Evolutionary conservation across 2,329 filamentous ascomycete genomes (phyloP), one percentile per base, ranked within the genome.

Genomic region (Venturia effusa): DNA sequence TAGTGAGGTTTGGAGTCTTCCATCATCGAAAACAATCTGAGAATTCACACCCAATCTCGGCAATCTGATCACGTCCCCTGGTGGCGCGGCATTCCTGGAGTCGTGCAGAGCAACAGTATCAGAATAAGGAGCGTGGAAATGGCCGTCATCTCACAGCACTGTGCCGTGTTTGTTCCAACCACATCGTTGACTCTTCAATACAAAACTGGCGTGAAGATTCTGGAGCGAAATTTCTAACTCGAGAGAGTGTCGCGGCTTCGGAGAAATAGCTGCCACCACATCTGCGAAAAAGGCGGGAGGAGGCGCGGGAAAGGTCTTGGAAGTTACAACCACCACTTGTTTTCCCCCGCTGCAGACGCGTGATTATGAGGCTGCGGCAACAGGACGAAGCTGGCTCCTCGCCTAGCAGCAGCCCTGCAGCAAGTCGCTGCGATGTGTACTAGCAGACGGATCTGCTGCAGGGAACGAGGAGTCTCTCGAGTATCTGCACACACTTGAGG

Each of bases 191-290:
- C 30, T 32, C 48, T n/a, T 32, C 48, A 27, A 19, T 13, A 55
- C n/a, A 17, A n/a, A 19, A 11, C 5, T 37, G 11, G 19, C 22
- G 19, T 22, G 7, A 8, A 41, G 15, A 24, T 48, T n/a, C 43
- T 48, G n/a, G 2, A 24, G 8, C 2, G 11, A 48, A 22, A 3
- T 48, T 22, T 5, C 43, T 48, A 17, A 22, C 22, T 48, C 24
- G 24, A 17, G 17, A 24, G 3, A 17, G 11, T 32, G 13, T 55
- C 2, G 30, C 24, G 6, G 48, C 17, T 4, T 32, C 27, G 51
- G 30, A 22, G 30, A 57, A 57, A 57, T 57, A 57, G 27, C 34
- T 57, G 51, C 51, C 51, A 57, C 51, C 51, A 57, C 51, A n/a
- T 34, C 19, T 57, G 51, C 27, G 27, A 8, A 24, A 57, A 2